phyloP scores from a whole-genome alignment of 148 eudicot species.

The Diospyros lotus region DNA sequence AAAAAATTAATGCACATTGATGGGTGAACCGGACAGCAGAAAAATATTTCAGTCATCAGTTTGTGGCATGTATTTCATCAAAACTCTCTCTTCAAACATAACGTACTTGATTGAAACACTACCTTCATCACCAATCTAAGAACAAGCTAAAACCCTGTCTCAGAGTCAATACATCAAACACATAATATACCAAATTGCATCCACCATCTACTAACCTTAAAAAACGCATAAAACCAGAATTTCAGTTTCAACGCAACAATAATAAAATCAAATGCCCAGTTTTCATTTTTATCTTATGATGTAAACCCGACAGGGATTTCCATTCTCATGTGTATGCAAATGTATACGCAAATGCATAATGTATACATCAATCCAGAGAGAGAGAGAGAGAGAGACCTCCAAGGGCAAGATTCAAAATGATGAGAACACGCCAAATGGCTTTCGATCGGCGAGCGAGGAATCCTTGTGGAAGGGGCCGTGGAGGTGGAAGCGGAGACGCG shows the following conservation, averaged over 20 bases:
- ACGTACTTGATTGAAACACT: background rate
- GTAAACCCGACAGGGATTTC: background rate
- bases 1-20: no score
- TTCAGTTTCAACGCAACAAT: background rate
- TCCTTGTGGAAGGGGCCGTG: slow-evolving; percentile 1
- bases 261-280: background rate
- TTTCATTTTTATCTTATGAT: background rate
- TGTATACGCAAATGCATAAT: background rate
- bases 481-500: background rate
- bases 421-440: slow-evolving; percentile 9
- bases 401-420: slow-evolving; percentile 10
- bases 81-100: no score
- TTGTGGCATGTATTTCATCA: no score
- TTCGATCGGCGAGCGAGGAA: slow-evolving; percentile 5
- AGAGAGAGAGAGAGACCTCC: background rate
- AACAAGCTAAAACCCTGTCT: background rate
- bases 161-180: slow-evolving; percentile 8
- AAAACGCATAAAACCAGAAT: slow-evolving; percentile 1
- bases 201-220: background rate
- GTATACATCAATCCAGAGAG: background rate
- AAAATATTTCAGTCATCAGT: no score
- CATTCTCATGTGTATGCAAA: background rate
- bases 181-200: background rate
- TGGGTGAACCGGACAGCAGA: no score
- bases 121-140: background rate